Evolutionary conservation across 768 basidiomycete genomes (phyloP).

Genomic region (Epithele typhae): DNA sequence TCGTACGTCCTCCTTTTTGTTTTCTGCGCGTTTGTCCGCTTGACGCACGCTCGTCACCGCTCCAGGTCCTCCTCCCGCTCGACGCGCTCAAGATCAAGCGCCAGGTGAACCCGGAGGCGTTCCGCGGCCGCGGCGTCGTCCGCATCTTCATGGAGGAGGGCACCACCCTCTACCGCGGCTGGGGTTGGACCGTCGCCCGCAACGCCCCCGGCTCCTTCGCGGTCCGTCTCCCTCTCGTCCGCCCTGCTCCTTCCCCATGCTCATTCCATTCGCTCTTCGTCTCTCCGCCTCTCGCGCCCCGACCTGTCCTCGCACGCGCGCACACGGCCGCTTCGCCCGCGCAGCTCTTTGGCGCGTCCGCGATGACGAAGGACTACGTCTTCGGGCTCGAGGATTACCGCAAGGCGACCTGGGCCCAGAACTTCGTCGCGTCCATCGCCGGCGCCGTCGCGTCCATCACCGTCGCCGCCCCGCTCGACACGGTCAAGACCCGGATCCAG

Average conservation of each 20-base stretch:
- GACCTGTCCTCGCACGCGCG: not conserved
- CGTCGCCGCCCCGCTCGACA: conserved; percentile 92
- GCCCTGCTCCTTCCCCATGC: not conserved
- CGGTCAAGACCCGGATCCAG: conserved; percentile 96
- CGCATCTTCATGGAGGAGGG: conserved; percentile 93
- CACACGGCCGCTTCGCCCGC: not conserved
- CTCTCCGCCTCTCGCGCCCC: not conserved
- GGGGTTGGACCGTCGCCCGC: conserved; percentile 98
- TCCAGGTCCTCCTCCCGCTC: conserved; percentile 84
- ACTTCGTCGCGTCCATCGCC: conserved; percentile 92
- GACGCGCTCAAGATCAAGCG: conserved; percentile 98
- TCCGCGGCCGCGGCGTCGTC: conserved; percentile 88
- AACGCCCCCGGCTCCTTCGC: conserved; percentile 97
- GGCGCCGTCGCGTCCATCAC: conserved; percentile 96
- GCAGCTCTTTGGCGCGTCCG: conserved; percentile 96
- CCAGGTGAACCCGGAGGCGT: conserved; percentile 97
- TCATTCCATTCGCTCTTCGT: too few species aligned
- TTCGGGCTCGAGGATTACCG: conserved; percentile 89
- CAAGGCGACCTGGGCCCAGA: conserved; percentile 94
- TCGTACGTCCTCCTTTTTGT: conserved; percentile 46
- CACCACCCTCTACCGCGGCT: conserved; percentile 88
- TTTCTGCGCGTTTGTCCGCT: not conserved
- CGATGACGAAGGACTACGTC: conserved; percentile 88
- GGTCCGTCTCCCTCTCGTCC: conserved; percentile 40
- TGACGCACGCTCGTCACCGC: not conserved